Conservation (phyloP, 306 rosid genomes). For the Elaeagnus macrophylla region DNA sequence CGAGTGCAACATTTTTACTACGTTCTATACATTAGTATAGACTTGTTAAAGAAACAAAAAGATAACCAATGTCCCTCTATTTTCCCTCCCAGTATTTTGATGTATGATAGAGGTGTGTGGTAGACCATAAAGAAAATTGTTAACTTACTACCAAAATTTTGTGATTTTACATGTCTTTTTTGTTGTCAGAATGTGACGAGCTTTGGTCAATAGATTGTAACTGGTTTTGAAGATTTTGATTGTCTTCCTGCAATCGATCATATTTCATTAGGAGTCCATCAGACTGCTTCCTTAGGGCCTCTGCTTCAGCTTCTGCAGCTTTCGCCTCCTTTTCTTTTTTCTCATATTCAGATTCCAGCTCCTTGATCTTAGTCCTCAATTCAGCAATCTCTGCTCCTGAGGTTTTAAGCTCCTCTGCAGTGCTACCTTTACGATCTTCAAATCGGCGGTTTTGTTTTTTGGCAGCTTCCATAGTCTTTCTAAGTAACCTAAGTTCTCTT, state of each 20-base stretch:
- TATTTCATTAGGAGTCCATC: slow-evolving; percentile 79
- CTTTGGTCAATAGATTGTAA: slow-evolving; percentile 52
- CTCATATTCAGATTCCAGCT: slow-evolving; percentile 58
- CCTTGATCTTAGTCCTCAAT: slow-evolving; percentile 40
- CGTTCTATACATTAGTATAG: too few relatives aligned
- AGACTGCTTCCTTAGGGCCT: slow-evolving; percentile 74
- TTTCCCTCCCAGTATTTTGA: neutral
- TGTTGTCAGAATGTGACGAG: slow-evolving; percentile 32
- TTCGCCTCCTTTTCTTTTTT: slow-evolving; percentile 39
- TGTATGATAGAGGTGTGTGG: slow-evolving; percentile 7
- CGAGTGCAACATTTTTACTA: too few relatives aligned
- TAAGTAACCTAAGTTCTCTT: too few relatives aligned
- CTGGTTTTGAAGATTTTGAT: slow-evolving; percentile 69
- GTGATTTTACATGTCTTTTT: slow-evolving; percentile 36
- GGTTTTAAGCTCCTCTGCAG: too few relatives aligned
- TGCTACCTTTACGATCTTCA: too few relatives aligned
- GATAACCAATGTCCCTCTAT: too few relatives aligned
- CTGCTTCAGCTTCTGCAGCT: slow-evolving; percentile 51
- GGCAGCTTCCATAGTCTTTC: too few relatives aligned
- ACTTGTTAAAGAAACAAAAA: too few relatives aligned
- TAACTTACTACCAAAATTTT: slow-evolving; percentile 8
- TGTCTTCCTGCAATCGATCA: slow-evolving; percentile 73
- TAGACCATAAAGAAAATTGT: slow-evolving; percentile 12
- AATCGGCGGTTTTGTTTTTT: too few relatives aligned
- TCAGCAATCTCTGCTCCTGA: slow-evolving; percentile 45